Conservation (phyloP, 1,284 basidiomycete species). For the Cryptococcus neoformans region DNA sequence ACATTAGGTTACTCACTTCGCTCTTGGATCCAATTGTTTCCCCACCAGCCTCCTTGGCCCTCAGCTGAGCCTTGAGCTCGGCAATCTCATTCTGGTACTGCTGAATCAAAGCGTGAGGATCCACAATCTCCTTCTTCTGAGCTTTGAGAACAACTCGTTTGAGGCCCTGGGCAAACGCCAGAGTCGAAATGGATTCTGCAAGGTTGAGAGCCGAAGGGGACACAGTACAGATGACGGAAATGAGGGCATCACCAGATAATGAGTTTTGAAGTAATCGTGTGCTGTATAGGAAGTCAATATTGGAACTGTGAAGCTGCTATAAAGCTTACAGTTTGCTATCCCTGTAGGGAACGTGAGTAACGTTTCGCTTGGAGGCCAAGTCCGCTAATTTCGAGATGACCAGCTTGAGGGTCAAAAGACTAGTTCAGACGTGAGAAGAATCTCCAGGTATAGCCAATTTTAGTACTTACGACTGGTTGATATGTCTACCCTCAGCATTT, state of each 20-base stretch:
- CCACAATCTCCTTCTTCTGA: constrained; percentile 87
- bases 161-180: constrained; percentile 69
- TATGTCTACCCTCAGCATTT: constrained; percentile 88
- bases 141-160: constrained; percentile 67
- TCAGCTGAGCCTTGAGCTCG: constrained; percentile 57
- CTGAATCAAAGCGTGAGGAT: constrained; percentile 82
- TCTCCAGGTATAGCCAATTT: background rate
- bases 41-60: constrained; percentile 48
- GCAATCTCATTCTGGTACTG: constrained; percentile 89
- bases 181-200: constrained; percentile 74
- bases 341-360: constrained; percentile 89
- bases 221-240: constrained; percentile 94
- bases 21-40: constrained; percentile 57
- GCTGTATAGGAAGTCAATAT: constrained; percentile 22
- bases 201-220: constrained; percentile 71
- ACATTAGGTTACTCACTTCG: constrained; percentile 8
- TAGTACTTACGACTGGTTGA: constrained; percentile 58
- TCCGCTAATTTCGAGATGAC: constrained; percentile 87
- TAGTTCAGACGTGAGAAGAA: constrained; percentile 36
- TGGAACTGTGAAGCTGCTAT: background rate
- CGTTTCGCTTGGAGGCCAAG: constrained; percentile 73
- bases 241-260: constrained; percentile 87
- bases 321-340: constrained; percentile 70
- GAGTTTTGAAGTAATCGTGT: constrained; percentile 95
- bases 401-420: constrained; percentile 80